Evolutionary conservation across 2,329 filamentous ascomycete species (phyloP), one percentile per base, ranked within the genome.

Genomic region (Cladosporium phlei): DNA sequence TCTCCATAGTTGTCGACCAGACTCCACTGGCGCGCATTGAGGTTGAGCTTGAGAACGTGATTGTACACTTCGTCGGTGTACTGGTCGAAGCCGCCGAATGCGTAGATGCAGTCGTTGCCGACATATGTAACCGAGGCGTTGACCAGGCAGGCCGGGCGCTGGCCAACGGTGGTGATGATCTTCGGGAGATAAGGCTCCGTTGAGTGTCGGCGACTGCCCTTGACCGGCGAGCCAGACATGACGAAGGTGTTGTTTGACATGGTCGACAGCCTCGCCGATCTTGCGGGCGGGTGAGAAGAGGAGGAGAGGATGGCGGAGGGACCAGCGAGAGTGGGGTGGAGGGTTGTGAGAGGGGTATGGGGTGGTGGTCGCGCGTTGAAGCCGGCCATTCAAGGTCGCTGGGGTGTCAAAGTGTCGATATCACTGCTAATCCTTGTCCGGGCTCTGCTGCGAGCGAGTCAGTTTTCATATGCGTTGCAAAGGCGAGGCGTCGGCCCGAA

Each of bases 51-150:
- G 53, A 98, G 75, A 32, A 98, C 93, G 70, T 98, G 93, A 63
- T 98, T 98, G 70, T 98, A 98, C 14, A 98, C 84, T 72, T 98
- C 93, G 66, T 98, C 93, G 0, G 93, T 98, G 64, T 95, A 97
- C 68, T 97, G 91, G 64, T 98, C 93, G 62, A 98, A 98, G 14
- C 93, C 93, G 33, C 93, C 93, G 73, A 98, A 98, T 9, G 91
- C 93, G 68, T 94, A 97, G 59, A 98, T 97, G 67, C 93, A 83
- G 65, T 97, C 93, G 69, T 95, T 93, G 50, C 90, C 90, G 61
- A 93, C 95, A 66, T 95, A 96, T n/a, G 93, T 98, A 51, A 97
- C 91, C 1, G 93, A 97, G 43, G 93, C 93, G 73, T 98, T 98
- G 56, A 98, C 91, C 39, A 98, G 77, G 63, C 91, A 97, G 27